phyloP scores from a whole-genome alignment of 208 protist species.

The Crithidia bombi region DNA sequence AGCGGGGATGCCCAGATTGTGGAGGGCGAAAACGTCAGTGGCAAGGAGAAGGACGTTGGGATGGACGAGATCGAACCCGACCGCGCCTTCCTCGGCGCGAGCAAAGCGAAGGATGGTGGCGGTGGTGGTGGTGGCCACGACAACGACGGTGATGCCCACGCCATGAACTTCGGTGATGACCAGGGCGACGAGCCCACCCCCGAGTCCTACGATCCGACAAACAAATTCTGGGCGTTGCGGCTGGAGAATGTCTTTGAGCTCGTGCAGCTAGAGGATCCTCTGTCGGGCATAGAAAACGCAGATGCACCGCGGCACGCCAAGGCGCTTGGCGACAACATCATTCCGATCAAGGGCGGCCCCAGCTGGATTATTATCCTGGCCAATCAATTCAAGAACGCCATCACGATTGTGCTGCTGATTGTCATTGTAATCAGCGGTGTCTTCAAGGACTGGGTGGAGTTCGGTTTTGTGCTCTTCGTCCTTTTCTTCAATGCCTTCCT shows the following conservation, averaged over 20 bases:
- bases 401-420: conserved; percentile 84
- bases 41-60: neutral
- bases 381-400: conserved; percentile 85
- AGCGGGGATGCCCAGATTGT: neutral
- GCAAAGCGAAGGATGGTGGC: neutral
- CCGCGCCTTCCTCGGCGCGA: neutral
- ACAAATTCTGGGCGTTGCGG: conserved; percentile 79
- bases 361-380: conserved; percentile 70
- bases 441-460: conserved; percentile 89
- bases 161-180: conserved; percentile 61
- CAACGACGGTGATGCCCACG: conserved; percentile 26
- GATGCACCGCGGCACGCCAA: conserved; percentile 61
- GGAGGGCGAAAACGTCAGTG: conserved; percentile 7
- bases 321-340: conserved; percentile 80
- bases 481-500: conserved; percentile 88
- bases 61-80: neutral
- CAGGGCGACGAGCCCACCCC: conserved; percentile 66
- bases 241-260: conserved; percentile 75
- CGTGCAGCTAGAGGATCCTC: conserved; percentile 67
- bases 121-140: neutral
- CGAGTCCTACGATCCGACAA: conserved; percentile 50
- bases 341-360: conserved; percentile 77
- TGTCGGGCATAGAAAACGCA: conserved; percentile 45
- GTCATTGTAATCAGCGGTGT: conserved; percentile 82
- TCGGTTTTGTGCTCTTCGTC: conserved; percentile 83